A percentile compares a stretch with the other conserved stretches of the same genome.
phyloP scores from a whole-genome alignment of 2,329 filamentous ascomycete genomes.

The Penicillium decumbens region DNA sequence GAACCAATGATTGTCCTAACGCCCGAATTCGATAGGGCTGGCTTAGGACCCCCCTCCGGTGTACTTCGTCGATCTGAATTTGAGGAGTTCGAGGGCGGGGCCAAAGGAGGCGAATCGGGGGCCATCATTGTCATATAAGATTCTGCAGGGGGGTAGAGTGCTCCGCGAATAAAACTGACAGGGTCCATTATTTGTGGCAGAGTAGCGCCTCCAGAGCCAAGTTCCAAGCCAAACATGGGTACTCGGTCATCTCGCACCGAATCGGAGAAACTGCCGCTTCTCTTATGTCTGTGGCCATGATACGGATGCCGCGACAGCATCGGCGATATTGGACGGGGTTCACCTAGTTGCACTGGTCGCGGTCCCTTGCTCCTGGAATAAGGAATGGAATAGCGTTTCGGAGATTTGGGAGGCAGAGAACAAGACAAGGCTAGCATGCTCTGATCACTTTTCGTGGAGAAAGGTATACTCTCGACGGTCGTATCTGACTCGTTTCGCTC shows the following conservation, averaged over 20 bases:
- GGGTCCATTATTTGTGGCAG: conserved; percentile 64
- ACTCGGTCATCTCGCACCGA: conserved; percentile 67
- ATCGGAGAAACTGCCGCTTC: conserved; percentile 82
- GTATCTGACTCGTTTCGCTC: conserved; percentile 35
- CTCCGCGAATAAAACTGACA: conserved; percentile 81
- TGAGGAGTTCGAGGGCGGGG: conserved; percentile 25
- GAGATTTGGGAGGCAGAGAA: conserved; percentile 51
- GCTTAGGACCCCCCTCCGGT: conserved; percentile 26
- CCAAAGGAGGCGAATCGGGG: conserved; percentile 45
- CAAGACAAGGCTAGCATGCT: conserved; percentile 58
- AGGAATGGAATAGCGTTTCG: conserved; percentile 37
- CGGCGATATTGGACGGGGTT: conserved; percentile 28
- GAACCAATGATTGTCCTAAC: conserved; percentile 84
- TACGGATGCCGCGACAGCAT: conserved; percentile 45
- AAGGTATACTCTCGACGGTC: conserved; percentile 34
- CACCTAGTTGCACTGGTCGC: conserved; percentile 41
- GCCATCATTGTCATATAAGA: conserved; percentile 68
- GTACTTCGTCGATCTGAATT: conserved; percentile 30
- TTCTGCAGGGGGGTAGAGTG: conserved; percentile 74
- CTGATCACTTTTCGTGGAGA: conserved; percentile 42
- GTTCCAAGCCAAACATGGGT: conserved; percentile 48
- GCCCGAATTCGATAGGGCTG: conserved; percentile 50
- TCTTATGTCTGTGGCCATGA: conserved; percentile 61
- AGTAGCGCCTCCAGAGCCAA: conserved; percentile 42
- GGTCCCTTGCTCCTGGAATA: conserved; percentile 33